Evolutionary conservation across 192 early-diverging fungal species (phyloP).

Genomic region (Linderina pennispora): DNA sequence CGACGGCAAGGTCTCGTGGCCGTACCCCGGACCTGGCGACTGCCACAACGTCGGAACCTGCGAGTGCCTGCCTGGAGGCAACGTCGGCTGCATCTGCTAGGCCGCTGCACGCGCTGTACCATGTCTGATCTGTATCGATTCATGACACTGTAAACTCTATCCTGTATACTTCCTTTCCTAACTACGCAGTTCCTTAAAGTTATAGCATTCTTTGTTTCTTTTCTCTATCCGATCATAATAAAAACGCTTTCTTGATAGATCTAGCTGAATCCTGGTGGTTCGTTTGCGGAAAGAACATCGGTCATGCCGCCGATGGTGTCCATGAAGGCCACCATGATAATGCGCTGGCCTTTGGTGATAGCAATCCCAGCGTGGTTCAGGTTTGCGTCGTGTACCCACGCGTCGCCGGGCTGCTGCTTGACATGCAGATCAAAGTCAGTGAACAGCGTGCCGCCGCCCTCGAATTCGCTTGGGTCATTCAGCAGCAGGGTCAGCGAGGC

Average conservation of each 20-base stretch:
- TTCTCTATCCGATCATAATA: no score
- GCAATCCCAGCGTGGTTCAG: constrained; percentile 37
- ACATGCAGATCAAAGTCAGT: constrained; percentile 8
- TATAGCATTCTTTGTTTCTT: no score
- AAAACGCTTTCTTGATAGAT: not conserved
- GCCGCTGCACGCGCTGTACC: no score
- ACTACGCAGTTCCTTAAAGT: no score
- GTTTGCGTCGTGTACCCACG: constrained; percentile 44
- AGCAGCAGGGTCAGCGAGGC: constrained; percentile 50
- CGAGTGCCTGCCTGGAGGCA: constrained; percentile 24
- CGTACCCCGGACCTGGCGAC: constrained; percentile 33
- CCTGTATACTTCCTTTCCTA: no score
- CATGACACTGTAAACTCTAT: not conserved
- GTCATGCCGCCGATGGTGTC: constrained; percentile 38
- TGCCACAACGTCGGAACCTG: constrained; percentile 30
- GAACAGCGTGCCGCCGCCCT: constrained; percentile 51
- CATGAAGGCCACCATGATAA: constrained; percentile 51
- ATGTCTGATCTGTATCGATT: no score
- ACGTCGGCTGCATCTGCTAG: constrained; percentile 38
- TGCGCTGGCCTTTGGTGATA: constrained; percentile 32
- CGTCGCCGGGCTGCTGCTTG: constrained; percentile 34
- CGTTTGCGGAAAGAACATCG: not conserved
- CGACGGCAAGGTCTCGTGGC: constrained; percentile 28
- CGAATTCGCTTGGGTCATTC: constrained; percentile 41
- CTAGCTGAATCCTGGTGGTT: not conserved